Conservation (phyloP, 164 flowering plant genomes). For the Pachysandra terminalis region DNA sequence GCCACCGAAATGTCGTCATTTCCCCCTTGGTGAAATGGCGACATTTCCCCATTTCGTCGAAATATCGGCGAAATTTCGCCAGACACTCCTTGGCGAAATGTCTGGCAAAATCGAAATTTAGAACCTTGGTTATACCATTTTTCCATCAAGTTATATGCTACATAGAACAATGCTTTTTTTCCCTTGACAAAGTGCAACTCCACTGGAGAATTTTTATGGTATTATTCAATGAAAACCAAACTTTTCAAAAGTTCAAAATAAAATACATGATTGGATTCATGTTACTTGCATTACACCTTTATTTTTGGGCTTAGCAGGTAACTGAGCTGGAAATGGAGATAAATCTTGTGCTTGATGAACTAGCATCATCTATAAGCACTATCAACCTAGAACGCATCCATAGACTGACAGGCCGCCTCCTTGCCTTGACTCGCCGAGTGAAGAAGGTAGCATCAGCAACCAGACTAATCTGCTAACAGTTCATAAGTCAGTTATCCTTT, state of each 20-base stretch:
- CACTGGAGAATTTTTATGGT: not conserved
- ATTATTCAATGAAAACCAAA: not conserved
- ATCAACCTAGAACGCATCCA: conserved; percentile 89
- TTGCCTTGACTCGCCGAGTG: conserved; percentile 85
- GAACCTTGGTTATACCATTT: too few species aligned
- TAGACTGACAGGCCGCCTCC: conserved; percentile 87
- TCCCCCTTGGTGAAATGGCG: too few species aligned
- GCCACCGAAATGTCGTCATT: too few species aligned
- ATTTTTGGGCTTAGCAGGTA: conserved; percentile 39
- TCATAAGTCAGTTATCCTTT: not conserved
- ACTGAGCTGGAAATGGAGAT: conserved; percentile 81
- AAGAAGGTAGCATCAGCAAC: conserved; percentile 68
- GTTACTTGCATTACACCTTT: not conserved
- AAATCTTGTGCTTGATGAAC: conserved; percentile 85
- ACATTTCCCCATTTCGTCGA: too few species aligned
- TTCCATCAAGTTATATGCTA: too few species aligned
- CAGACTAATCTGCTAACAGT: not conserved
- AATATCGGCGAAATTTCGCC: too few species aligned
- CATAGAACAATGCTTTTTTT: too few species aligned
- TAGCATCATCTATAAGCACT: conserved; percentile 80
- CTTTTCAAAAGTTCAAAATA: not conserved
- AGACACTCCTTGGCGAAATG: too few species aligned
- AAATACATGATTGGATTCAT: not conserved
- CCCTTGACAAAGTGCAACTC: too few species aligned
- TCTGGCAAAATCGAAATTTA: too few species aligned